Percentiles rank a stretch among this genome's conserved stretches.
Evolutionary conservation across 257 asterid species (phyloP).

Genomic region (Rauvolfia tetraphylla): DNA sequence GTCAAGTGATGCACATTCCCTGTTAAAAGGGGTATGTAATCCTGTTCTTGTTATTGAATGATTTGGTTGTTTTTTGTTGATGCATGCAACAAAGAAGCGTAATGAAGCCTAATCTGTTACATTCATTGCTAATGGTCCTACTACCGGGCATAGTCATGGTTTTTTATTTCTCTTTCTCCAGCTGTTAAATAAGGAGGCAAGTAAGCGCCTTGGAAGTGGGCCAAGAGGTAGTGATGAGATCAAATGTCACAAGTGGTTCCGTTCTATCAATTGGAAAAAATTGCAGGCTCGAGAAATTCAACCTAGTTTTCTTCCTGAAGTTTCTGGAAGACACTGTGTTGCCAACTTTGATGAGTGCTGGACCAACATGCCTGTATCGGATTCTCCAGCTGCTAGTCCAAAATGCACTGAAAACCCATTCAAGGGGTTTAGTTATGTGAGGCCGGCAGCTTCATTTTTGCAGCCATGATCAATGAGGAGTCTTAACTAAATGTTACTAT

Average conservation of each 20-base stretch:
- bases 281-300: slow-evolving; percentile 57
- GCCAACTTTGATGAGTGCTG: slow-evolving; percentile 73
- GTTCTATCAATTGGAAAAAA: slow-evolving; percentile 67
- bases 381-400: slow-evolving; percentile 70
- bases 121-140: background rate
- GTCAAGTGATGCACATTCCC: slow-evolving; percentile 71
- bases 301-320: slow-evolving; percentile 70
- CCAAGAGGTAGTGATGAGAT: slow-evolving; percentile 50
- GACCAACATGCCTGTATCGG: slow-evolving; percentile 61
- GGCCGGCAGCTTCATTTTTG: slow-evolving; percentile 40
- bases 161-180: slow-evolving; percentile 24
- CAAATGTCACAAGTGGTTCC: slow-evolving; percentile 69
- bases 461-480: slow-evolving; percentile 1
- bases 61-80: slow-evolving; percentile 1
- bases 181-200: slow-evolving; percentile 65
- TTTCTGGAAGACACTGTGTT: slow-evolving; percentile 57
- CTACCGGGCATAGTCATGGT: background rate
- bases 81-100: background rate
- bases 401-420: slow-evolving; percentile 51
- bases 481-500: background rate
- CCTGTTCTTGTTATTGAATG: slow-evolving; percentile 2
- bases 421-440: slow-evolving; percentile 60
- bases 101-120: background rate
- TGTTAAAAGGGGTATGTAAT: slow-evolving; percentile 63
- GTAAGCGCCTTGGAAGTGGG: slow-evolving; percentile 60